phyloP scores from a whole-genome alignment of 192 early-diverging fungal species.

The Backusella luteola region DNA sequence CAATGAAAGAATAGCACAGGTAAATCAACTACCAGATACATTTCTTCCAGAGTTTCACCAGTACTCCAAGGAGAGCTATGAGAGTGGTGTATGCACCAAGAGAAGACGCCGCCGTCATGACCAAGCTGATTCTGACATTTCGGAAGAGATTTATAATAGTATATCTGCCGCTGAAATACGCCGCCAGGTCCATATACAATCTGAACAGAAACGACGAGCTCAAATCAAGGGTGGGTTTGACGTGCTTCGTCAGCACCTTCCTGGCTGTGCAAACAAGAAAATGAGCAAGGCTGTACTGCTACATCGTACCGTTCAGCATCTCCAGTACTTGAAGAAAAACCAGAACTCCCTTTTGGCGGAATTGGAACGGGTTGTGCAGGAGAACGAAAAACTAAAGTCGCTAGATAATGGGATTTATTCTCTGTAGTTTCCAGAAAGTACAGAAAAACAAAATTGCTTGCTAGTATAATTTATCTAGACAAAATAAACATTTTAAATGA shows the following conservation, averaged over 20 bases:
- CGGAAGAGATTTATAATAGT: background rate
- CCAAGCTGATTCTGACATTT: background rate
- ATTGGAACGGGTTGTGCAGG: constrained; percentile 12
- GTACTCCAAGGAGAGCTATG: constrained; percentile 36
- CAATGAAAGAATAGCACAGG: constrained; percentile 35
- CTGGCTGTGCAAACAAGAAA: constrained; percentile 33
- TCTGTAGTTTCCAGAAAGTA: background rate
- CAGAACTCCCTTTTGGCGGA: constrained; percentile 26
- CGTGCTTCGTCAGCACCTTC: constrained; percentile 37
- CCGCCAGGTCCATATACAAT: constrained; percentile 43
- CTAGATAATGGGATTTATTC: background rate
- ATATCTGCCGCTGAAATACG: constrained; percentile 32
- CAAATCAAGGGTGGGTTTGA: constrained; percentile 45
- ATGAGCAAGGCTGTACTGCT: constrained; percentile 43
- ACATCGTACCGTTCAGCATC: constrained; percentile 39
- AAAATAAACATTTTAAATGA: background rate
- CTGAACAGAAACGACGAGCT: constrained; percentile 43
- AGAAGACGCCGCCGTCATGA: constrained; percentile 7
- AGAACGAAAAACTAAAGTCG: constrained; percentile 16
- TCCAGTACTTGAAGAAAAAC: constrained; percentile 37
- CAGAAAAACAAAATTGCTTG: background rate
- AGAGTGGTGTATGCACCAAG: constrained; percentile 21
- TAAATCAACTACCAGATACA: constrained; percentile 21
- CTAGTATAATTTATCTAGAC: background rate
- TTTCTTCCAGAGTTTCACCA: constrained; percentile 35